Evolutionary conservation across 352 stramenopile genomes (phyloP).

Genomic region (Globisporangium takayamanum): DNA sequence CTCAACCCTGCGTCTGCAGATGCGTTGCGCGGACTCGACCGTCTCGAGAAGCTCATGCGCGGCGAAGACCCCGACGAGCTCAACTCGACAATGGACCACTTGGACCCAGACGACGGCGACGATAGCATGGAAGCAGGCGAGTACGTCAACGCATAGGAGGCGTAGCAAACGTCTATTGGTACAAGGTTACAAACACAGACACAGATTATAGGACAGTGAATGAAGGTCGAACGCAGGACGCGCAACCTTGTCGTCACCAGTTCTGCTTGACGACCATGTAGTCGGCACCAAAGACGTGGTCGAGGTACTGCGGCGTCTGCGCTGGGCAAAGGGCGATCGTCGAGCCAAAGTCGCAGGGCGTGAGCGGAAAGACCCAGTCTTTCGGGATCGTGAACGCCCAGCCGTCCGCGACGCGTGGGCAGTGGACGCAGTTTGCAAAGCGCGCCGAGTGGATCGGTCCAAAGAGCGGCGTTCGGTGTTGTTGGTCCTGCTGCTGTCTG

Average conservation of each 20-base stretch:
- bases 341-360: constrained; percentile 15
- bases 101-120: constrained; percentile 47
- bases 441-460: constrained; percentile 14
- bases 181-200: neutral
- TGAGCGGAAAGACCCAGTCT: constrained; percentile 26
- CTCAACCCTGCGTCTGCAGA: constrained; percentile 49
- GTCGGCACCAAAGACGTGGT: constrained; percentile 18
- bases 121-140: constrained; percentile 49
- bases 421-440: constrained; percentile 18
- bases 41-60: constrained; percentile 75
- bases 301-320: constrained; percentile 18
- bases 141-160: constrained; percentile 21
- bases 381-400: constrained; percentile 18
- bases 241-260: neutral
- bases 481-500: neutral
- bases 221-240: too few species aligned
- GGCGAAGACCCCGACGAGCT: constrained; percentile 68
- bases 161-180: neutral
- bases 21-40: constrained; percentile 49
- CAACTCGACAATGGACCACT: constrained; percentile 53
- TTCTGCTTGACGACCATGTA: constrained; percentile 10
- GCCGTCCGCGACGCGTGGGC: constrained; percentile 2
- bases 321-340: constrained; percentile 13
- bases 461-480: constrained; percentile 1
- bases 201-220: neutral